Conservation (phyloP, 2,329 filamentous ascomycete species). For the Epichloe glyceriae region DNA sequence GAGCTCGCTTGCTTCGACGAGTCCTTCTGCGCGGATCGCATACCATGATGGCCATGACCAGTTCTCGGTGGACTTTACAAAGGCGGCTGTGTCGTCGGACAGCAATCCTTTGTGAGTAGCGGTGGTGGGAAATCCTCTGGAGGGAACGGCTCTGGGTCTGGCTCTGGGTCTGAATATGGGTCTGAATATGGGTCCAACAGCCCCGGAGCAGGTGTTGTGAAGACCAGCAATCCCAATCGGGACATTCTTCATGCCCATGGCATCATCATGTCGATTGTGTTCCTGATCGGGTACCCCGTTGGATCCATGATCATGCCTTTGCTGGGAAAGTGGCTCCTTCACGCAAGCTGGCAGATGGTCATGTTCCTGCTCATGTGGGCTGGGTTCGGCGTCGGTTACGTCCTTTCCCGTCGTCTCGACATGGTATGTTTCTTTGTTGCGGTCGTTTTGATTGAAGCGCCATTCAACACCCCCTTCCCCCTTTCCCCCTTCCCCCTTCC, state of each 20-base stretch:
- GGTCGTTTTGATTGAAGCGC: background rate
- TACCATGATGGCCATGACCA: conserved; percentile 31
- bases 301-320: conserved; percentile 49
- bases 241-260: conserved; percentile 35
- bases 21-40: conserved; percentile 24
- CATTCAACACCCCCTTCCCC: too few relatives aligned
- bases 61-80: conserved; percentile 36
- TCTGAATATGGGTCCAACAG: background rate
- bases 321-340: conserved; percentile 42
- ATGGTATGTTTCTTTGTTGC: conserved; percentile 25
- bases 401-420: conserved; percentile 26
- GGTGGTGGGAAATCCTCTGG: conserved; percentile 5
- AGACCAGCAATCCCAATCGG: conserved; percentile 10
- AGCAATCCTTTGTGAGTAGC: conserved; percentile 36
- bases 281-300: conserved; percentile 45
- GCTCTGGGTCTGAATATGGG: too few relatives aligned
- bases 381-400: conserved; percentile 44
- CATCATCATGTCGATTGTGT: conserved; percentile 47
- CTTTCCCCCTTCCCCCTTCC: too few relatives aligned
- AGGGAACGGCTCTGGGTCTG: background rate
- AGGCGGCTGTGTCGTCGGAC: conserved; percentile 32
- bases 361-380: conserved; percentile 46
- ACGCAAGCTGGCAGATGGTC: conserved; percentile 41
- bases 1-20: conserved; percentile 29
- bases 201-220: background rate